Conservation (phyloP, 176 grass and related monocot species). For the Tuctoria greenei region DNA sequence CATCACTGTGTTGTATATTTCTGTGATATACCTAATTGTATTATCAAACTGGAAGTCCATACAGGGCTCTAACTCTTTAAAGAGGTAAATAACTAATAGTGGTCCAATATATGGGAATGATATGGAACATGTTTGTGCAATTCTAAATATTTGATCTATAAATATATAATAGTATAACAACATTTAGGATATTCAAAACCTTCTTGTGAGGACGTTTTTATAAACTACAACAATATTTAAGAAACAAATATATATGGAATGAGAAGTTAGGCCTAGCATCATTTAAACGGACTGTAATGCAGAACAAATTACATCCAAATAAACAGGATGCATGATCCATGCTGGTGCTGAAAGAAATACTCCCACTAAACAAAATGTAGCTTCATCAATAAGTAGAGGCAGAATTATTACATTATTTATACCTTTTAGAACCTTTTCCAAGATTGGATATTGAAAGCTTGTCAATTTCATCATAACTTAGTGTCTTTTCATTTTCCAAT, state of each 20-base stretch:
- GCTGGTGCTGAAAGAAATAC: background rate
- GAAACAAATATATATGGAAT: constrained; percentile 22
- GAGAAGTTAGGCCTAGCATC: background rate
- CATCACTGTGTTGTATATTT: background rate
- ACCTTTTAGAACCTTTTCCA: constrained; percentile 81
- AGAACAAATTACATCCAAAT: constrained; percentile 6
- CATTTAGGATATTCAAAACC: background rate
- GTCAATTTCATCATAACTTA: constrained; percentile 83
- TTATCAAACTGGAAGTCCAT: background rate
- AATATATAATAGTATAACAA: constrained; percentile 12
- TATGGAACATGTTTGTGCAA: background rate
- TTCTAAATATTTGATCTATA: background rate
- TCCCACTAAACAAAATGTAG: background rate
- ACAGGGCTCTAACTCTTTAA: background rate
- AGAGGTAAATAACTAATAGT: background rate
- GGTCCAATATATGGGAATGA: background rate
- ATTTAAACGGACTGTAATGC: background rate
- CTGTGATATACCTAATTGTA: background rate
- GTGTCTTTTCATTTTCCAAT: constrained; percentile 45
- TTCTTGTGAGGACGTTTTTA: background rate
- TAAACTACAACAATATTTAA: constrained; percentile 8
- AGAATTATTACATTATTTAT: constrained; percentile 26
- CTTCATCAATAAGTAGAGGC: constrained; percentile 17
- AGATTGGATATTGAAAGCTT: constrained; percentile 97
- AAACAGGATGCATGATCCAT: constrained; percentile 8